Percentiles rank a stretch among this genome's conserved stretches.
phyloP scores from a whole-genome alignment of 2,329 filamentous ascomycete species.

The Ceratocystis harringtonii region DNA sequence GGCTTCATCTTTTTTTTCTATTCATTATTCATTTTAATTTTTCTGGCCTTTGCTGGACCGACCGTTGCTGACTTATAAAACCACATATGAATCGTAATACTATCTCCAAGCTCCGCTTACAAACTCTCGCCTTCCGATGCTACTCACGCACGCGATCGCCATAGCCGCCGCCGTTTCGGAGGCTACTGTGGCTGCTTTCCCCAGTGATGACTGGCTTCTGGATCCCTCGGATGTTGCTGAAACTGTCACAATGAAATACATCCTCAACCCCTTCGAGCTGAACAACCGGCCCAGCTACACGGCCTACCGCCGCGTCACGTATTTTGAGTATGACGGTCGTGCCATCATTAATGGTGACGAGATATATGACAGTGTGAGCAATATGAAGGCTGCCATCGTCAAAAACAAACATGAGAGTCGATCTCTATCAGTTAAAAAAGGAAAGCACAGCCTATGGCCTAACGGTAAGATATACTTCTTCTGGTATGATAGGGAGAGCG shows the following conservation, averaged over 20 bases:
- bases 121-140: no score
- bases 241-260: constrained; percentile 6
- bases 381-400: not conserved
- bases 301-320: constrained; percentile 9
- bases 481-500: not conserved
- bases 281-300: not conserved
- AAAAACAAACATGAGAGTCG: not conserved
- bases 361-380: constrained; percentile 11
- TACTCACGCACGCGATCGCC: no score
- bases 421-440: not conserved
- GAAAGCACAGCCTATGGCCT: not conserved
- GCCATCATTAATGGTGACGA: constrained; percentile 17
- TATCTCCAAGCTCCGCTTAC: no score
- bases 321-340: constrained; percentile 6
- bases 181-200: not conserved
- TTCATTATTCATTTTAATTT: no score
- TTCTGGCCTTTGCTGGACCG: no score
- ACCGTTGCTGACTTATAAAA: no score
- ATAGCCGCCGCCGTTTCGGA: not conserved
- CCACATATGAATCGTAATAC: no score
- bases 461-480: not conserved
- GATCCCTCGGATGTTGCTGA: constrained; percentile 2
- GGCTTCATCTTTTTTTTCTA: no score
- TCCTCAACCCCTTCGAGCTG: not conserved
- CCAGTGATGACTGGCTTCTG: not conserved